Percentiles rank a stretch among this genome's conserved stretches.
phyloP scores from a whole-genome alignment of 2,329 filamentous ascomycete genomes.

The Sporothrix brasiliensis region DNA sequence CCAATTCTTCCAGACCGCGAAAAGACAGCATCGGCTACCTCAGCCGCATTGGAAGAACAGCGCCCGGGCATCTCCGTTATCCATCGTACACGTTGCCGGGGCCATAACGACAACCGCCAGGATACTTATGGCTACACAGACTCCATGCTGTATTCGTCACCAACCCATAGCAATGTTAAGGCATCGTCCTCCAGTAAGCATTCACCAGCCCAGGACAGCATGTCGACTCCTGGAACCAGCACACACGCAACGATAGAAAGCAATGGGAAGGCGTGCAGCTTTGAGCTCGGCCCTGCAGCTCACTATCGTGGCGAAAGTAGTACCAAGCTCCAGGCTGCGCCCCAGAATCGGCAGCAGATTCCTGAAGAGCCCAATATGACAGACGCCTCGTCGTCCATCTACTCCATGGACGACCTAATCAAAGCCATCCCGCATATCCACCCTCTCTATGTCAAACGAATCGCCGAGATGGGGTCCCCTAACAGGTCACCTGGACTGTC shows the following conservation, averaged over 20 bases:
- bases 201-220: not conserved
- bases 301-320: not conserved
- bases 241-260: not conserved
- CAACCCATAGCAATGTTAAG: not conserved
- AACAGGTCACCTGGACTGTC: conserved; percentile 12
- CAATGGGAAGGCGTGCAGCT: not conserved
- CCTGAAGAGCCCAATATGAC: conserved; percentile 26
- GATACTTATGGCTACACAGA: conserved; percentile 3
- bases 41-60: not conserved
- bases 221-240: not conserved
- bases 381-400: conserved; percentile 41
- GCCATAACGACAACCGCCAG: not conserved
- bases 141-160: conserved; percentile 9
- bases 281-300: not conserved
- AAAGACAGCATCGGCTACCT: not conserved
- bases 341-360: not conserved
- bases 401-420: conserved; percentile 41
- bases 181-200: conserved; percentile 8
- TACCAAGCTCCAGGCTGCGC: not conserved
- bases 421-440: conserved; percentile 37
- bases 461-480: conserved; percentile 26
- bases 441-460: conserved; percentile 39
- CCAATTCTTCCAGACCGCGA: not conserved
- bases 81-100: not conserved
- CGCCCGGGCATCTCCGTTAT: not conserved